phyloP scores from a whole-genome alignment of 768 basidiomycete species.

The Trametes cingulata region DNA sequence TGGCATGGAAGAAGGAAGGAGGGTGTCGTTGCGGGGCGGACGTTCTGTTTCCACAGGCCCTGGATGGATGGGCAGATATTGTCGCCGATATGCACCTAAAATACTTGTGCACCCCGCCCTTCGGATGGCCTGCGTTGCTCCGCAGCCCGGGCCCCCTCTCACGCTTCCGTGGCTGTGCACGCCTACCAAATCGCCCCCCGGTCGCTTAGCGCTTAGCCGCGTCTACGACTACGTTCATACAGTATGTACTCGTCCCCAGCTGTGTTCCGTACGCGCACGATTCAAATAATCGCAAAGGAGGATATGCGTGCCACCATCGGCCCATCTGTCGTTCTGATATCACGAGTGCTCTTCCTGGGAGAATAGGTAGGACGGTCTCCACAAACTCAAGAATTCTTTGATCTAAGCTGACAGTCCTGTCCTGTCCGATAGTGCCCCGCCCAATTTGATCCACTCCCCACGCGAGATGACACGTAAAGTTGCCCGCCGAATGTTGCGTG shows the following conservation, averaged over 20 bases:
- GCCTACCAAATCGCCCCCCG: no score
- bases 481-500: no score
- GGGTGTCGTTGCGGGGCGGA: neutral
- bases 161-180: neutral
- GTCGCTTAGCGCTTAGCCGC: no score
- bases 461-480: neutral
- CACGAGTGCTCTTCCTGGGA: no score
- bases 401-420: no score
- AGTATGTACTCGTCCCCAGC: no score
- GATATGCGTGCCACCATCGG: no score
- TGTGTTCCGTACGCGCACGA: no score
- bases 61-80: neutral
- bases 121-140: neutral
- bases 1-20: constrained; percentile 16
- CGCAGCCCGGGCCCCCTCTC: neutral
- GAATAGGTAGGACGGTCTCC: neutral
- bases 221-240: no score
- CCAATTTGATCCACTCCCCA: neutral
- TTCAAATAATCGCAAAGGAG: no score
- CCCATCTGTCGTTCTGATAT: no score
- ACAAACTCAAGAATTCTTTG: neutral
- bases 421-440: constrained; percentile 6
- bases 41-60: neutral
- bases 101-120: neutral
- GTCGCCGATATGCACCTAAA: constrained; percentile 7